Base-by-base conservation (phyloP, 768 basidiomycete species). In the Pulveroboletus sp. region DNA sequence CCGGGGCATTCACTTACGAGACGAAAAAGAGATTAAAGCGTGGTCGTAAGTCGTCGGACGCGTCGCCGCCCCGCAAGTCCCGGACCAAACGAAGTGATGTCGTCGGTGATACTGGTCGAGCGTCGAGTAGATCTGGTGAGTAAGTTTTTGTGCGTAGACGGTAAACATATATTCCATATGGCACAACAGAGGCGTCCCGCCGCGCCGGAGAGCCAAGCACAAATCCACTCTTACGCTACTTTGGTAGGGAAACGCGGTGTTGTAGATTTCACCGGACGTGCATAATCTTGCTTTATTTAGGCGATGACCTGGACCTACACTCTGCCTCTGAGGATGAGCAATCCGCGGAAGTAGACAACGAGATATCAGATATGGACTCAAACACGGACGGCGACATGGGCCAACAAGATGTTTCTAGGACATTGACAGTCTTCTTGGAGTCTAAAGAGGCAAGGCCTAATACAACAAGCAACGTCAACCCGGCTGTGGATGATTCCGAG, bases 161-260 rank as follows among this genome's bases (percentile, higher is more conserved):
- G 15, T 24, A 18, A 35, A n/a, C 15, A 8, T 15, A 35, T 4
- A 9, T 18, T 13, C 39, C 6, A 3, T n/a, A 11, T 40, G 21
- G 0, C 18, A 1, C 26, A 58, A 56, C 43, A 40, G 57, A 33
- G 24, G 28, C 32, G 3, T 35, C 39, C 8, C 49, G 46, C 21
- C 50, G 32, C 21, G 21, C 21, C 6, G 18, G 18, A 37, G 58
- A 24, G 11, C 43, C 48, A 10, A 54, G 54, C 46, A 41, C 37
- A 17, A 81, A 81, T 56, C 77, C 78, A 1, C 64, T 82, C 4
- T 60, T 72, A 36, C 64, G 74, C 47, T 82, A 72, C 52, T 82
- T 82, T 46, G 74, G 80, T 77, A 50, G 28, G 73, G 33, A 32
- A 13, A 35, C 26, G 8, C 14, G 14, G 4, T 35, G 5, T 24